phyloP scores from a whole-genome alignment of 495 filamentous ascomycete genomes.

The Evernia prunastri region DNA sequence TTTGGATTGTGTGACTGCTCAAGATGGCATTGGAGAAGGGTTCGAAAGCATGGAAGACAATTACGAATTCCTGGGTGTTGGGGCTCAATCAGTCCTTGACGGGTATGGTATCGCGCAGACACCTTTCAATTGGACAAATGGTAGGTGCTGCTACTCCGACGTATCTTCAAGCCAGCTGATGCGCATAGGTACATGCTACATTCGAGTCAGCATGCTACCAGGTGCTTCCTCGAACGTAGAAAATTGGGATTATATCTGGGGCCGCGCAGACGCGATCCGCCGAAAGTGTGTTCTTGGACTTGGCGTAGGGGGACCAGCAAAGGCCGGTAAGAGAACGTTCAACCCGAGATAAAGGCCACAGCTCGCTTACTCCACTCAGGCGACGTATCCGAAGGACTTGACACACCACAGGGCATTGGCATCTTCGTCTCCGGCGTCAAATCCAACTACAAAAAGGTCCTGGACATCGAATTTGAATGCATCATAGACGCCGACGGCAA shows the following conservation, averaged over 20 bases:
- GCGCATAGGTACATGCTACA: background rate
- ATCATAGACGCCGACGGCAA: background rate
- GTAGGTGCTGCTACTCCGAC: background rate
- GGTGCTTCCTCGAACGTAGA: background rate
- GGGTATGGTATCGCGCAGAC: background rate
- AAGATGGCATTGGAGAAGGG: conserved; percentile 3
- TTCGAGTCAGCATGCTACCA: background rate
- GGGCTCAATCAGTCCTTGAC: background rate
- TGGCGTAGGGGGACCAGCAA: background rate
- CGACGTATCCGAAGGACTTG: background rate
- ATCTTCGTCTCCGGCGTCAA: background rate
- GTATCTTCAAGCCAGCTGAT: background rate
- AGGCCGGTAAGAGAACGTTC: background rate
- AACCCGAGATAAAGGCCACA: background rate
- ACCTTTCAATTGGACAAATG: background rate
- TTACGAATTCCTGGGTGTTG: background rate
- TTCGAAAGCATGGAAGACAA: background rate
- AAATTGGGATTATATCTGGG: background rate
- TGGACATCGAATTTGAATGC: background rate
- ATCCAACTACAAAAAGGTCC: background rate
- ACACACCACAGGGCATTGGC: background rate
- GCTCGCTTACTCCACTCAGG: background rate
- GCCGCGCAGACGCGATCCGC: background rate
- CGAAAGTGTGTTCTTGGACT: background rate
- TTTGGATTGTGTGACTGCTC: background rate